These are phyloP conservation scores for Penicillium taxi DNA, from an alignment of 495 filamentous ascomycete genomes.

Conservation along the genomic window DNA sequence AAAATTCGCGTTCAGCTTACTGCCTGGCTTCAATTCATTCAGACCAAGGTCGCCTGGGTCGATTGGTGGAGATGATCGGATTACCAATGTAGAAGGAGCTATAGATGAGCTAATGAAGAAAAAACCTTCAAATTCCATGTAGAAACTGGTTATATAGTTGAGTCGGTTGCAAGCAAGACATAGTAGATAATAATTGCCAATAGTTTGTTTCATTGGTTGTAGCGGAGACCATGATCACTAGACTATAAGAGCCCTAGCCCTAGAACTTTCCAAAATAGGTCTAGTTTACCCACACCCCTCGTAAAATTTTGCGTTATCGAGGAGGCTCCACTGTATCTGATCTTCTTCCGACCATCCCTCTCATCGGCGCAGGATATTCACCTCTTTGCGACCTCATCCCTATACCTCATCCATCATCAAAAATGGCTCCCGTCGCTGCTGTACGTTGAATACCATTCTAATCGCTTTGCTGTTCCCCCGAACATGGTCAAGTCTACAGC, in stretches of 20 bases:
- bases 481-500: conserved; percentile 6
- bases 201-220: not conserved
- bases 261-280: conserved; percentile 21
- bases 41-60: too few species aligned
- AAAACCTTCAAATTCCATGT: too few species aligned
- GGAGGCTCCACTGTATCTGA: conserved; percentile 26
- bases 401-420: conserved; percentile 26
- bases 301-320: too few species aligned
- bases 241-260: conserved; percentile 6
- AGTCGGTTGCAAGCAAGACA: too few species aligned
- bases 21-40: too few species aligned
- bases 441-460: conserved; percentile 60
- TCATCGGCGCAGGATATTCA: conserved; percentile 51
- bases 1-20: too few species aligned
- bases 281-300: too few species aligned
- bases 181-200: too few species aligned
- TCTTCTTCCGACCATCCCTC: conserved; percentile 23
- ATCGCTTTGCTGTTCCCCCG: conserved; percentile 82
- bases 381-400: conserved; percentile 48
- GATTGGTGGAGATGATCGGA: too few species aligned
- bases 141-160: too few species aligned
- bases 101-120: too few species aligned
- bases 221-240: conserved; percentile 15
- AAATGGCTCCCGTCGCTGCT: conserved; percentile 50
- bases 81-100: too few species aligned